These are phyloP conservation scores for Ceratocystis ficicola DNA, from an alignment of 2,329 filamentous ascomycete genomes.

Conservation along the genomic window DNA sequence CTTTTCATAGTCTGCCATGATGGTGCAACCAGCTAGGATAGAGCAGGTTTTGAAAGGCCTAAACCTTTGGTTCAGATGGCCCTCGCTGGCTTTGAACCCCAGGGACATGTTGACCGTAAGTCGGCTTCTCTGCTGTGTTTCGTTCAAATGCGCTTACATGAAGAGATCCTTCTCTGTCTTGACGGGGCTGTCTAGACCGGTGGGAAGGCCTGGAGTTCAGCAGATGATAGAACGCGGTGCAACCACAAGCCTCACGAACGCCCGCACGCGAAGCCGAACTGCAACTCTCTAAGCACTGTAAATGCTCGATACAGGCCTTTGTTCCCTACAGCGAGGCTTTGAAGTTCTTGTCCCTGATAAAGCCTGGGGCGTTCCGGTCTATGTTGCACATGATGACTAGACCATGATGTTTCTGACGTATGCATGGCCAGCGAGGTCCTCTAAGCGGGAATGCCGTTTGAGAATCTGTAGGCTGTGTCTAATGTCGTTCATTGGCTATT, in stretches of 20 bases:
- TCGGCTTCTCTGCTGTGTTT: slow-evolving; percentile 47
- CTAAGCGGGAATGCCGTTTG: slow-evolving; percentile 54
- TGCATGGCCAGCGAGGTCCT: slow-evolving; percentile 40
- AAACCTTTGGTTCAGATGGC: slow-evolving; percentile 46
- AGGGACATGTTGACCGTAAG: slow-evolving; percentile 46
- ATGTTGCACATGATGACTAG: slow-evolving; percentile 53
- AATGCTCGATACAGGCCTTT: slow-evolving; percentile 37
- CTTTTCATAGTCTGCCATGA: slow-evolving; percentile 47
- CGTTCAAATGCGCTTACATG: slow-evolving; percentile 57
- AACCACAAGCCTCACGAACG: slow-evolving; percentile 39
- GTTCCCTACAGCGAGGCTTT: slow-evolving; percentile 41
- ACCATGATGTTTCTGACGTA: slow-evolving; percentile 49
- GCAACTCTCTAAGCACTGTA: slow-evolving; percentile 30
- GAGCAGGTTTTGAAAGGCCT: slow-evolving; percentile 42
- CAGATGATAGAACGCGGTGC: slow-evolving; percentile 52
- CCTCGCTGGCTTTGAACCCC: slow-evolving; percentile 40
- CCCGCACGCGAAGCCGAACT: slow-evolving; percentile 32
- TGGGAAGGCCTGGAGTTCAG: slow-evolving; percentile 43
- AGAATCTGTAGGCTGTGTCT: slow-evolving; percentile 43
- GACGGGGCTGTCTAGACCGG: slow-evolving; percentile 44
- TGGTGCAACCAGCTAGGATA: slow-evolving; percentile 56
- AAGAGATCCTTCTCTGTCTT: slow-evolving; percentile 37
- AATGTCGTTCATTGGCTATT: slow-evolving; percentile 39
- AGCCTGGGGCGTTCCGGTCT: slow-evolving; percentile 44
- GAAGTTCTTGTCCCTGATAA: slow-evolving; percentile 38